These are phyloP conservation scores for Coemansia furcata DNA, from an alignment of 192 early-diverging fungal genomes.

Conservation along the genomic window DNA sequence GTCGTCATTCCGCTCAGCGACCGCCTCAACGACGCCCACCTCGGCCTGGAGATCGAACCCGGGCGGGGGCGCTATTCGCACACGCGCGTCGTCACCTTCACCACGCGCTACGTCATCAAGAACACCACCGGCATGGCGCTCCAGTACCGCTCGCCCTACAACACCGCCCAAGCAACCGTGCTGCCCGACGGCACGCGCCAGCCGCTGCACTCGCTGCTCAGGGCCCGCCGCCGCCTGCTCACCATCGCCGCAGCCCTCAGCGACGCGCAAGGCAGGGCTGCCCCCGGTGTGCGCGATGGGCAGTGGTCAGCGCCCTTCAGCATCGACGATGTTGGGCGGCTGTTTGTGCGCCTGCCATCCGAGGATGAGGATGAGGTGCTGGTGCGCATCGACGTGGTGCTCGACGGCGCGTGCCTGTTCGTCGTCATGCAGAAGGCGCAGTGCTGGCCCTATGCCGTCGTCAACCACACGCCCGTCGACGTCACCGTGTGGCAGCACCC, in stretches of 20 bases:
- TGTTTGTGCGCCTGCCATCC: conserved; percentile 74
- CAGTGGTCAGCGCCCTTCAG: conserved; percentile 84
- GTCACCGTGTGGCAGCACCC: conserved; percentile 73
- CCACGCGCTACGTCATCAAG: conserved; percentile 85
- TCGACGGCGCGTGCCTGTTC: conserved; percentile 91
- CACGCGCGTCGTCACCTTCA: conserved; percentile 86
- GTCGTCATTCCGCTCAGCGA: conserved; percentile 62
- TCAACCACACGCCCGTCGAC: conserved; percentile 53
- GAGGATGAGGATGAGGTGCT: conserved; percentile 45
- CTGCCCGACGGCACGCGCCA: conserved; percentile 56
- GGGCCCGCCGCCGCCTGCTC: conserved; percentile 63
- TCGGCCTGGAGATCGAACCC: conserved; percentile 84
- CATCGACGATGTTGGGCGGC: conserved; percentile 82
- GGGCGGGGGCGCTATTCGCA: conserved; percentile 84
- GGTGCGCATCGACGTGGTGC: conserved; percentile 74
- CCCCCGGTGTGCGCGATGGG: conserved; percentile 38
- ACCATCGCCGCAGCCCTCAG: conserved; percentile 59
- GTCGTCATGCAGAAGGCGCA: conserved; percentile 71
- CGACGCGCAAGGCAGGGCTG: background rate
- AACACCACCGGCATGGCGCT: conserved; percentile 75
- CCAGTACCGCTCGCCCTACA: conserved; percentile 69
- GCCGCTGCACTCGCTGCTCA: conserved; percentile 64
- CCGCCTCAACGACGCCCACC: conserved; percentile 59
- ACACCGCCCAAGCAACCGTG: conserved; percentile 40
- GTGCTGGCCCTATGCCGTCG: conserved; percentile 88